Percentiles rank a stretch among this genome's conserved stretches.
Conservation (phyloP, 1,139 yeast species). For the Lodderomyces orthopsilosis region DNA sequence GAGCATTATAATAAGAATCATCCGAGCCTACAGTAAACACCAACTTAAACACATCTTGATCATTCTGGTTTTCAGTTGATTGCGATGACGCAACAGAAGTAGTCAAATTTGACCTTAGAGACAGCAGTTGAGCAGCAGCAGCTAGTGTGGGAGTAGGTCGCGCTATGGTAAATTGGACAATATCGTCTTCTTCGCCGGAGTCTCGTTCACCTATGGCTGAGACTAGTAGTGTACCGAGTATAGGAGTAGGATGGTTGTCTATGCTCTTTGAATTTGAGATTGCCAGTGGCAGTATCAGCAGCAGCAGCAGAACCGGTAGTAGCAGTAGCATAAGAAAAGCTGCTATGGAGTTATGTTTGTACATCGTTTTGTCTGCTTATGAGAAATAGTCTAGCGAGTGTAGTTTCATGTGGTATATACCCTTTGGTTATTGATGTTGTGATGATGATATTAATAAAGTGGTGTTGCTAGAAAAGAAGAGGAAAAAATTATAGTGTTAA, state of each 20-base stretch:
- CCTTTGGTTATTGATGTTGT: too few relatives aligned
- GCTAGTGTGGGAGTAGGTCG: conserved; percentile 9
- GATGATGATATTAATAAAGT: too few relatives aligned
- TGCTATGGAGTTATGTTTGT: neutral
- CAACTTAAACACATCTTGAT: conserved; percentile 19
- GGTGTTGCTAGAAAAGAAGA: too few relatives aligned
- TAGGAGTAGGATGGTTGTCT: too few relatives aligned
- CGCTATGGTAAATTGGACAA: neutral
- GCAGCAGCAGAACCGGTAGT: neutral
- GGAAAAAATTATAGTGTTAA: too few relatives aligned
- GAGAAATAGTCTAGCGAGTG: too few relatives aligned
- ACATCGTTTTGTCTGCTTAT: too few relatives aligned
- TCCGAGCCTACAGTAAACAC: conserved; percentile 18
- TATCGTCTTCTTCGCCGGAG: neutral
- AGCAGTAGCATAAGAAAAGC: neutral
- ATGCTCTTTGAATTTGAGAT: too few relatives aligned
- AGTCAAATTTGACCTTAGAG: neutral
- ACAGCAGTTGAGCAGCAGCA: conserved; percentile 2
- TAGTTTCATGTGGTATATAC: neutral
- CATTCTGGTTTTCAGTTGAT: conserved; percentile 19
- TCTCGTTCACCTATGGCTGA: too few relatives aligned
- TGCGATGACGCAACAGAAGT: conserved; percentile 6
- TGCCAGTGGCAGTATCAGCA: too few relatives aligned
- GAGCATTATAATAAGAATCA: conserved; percentile 18
- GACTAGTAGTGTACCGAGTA: too few relatives aligned